Evolutionary conservation across 2,329 filamentous ascomycete genomes (phyloP).

Genomic region (Trichoderma gracile): DNA sequence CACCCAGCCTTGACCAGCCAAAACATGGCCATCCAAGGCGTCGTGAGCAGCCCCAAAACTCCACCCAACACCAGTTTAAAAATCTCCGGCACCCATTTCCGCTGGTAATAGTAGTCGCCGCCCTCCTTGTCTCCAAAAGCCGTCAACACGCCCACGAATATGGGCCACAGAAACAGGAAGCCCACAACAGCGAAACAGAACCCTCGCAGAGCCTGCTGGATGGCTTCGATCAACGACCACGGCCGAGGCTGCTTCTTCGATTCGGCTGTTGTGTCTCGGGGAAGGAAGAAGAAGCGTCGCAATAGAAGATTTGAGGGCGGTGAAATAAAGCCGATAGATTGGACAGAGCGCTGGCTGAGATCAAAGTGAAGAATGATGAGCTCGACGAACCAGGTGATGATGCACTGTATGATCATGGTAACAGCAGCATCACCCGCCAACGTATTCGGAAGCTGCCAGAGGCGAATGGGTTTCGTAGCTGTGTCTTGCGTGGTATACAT

Average conservation of each 20-base stretch:
- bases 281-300: slow-evolving; percentile 10
- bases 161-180: slow-evolving; percentile 10
- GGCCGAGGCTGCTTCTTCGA: not conserved
- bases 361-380: slow-evolving; percentile 15
- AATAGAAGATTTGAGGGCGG: not conserved
- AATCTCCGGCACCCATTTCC: slow-evolving; percentile 11
- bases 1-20: slow-evolving; percentile 19
- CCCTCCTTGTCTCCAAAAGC: slow-evolving; percentile 9
- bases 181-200: slow-evolving; percentile 11
- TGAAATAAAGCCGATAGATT: slow-evolving; percentile 9
- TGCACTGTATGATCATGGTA: slow-evolving; percentile 13
- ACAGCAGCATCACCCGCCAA: slow-evolving; percentile 15
- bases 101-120: slow-evolving; percentile 2
- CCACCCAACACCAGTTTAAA: slow-evolving; percentile 16
- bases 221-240: not conserved
- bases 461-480: not conserved
- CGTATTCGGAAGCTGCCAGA: slow-evolving; percentile 18
- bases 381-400: slow-evolving; percentile 21
- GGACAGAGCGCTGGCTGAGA: not conserved
- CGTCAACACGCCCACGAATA: slow-evolving; percentile 12
- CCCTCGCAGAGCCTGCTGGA: slow-evolving; percentile 7
- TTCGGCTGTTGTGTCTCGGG: not conserved
- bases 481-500: slow-evolving; percentile 19
- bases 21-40: slow-evolving; percentile 19
- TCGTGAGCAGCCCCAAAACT: not conserved